Evolutionary conservation across 2,329 filamentous ascomycete genomes (phyloP), one percentile per base, ranked within the genome.

Genomic region (Hypoxylon rubiginosum): DNA sequence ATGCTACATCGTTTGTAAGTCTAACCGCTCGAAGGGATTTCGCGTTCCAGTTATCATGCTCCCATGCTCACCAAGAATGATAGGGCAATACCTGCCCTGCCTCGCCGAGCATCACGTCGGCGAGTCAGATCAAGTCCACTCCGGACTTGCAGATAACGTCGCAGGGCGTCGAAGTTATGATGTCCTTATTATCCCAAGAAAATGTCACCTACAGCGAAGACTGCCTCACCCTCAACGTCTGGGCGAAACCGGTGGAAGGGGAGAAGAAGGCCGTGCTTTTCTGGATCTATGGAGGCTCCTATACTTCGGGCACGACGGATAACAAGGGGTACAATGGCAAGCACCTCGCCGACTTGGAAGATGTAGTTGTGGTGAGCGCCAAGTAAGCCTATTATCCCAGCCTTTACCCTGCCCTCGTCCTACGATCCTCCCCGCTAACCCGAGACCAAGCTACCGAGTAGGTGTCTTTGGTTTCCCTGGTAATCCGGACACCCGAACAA

Each of bases 401-500:
- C 11, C 5, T 51, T 15, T n/a, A 10, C 34, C 48, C 28, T n/a
- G n/a, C 13, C 32, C 9, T 34, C 32, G 32, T 34, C 32, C 28
- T 15, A 26, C 3, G 24, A n/a, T 24, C 13, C 43, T 51, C 30
- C 17, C 49, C 30, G 30, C 30, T 51, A 51, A 51, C 15, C 49
- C 49, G n/a, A 32, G 11, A 17, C 28, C 28, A 46, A 66, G 54
- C 28, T 58, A 64, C 36, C 58, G 58, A 7, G 34, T 62, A n/a
- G 55, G 55, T 30, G 39, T 59, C 24, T 65, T 71, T 21, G 67
- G 66, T 19, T 69, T 69, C 45, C 61, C 62, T 11, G 57, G 59
- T 5, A 43, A 43, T 19, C 39, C 58, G 11, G n/a, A 21, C 21
- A 4, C 13, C 19, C 39, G 43, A 17, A 48, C 45, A 8, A 58